Conservation (phyloP, 2,329 filamentous ascomycete species). For the Dothistroma pini region DNA sequence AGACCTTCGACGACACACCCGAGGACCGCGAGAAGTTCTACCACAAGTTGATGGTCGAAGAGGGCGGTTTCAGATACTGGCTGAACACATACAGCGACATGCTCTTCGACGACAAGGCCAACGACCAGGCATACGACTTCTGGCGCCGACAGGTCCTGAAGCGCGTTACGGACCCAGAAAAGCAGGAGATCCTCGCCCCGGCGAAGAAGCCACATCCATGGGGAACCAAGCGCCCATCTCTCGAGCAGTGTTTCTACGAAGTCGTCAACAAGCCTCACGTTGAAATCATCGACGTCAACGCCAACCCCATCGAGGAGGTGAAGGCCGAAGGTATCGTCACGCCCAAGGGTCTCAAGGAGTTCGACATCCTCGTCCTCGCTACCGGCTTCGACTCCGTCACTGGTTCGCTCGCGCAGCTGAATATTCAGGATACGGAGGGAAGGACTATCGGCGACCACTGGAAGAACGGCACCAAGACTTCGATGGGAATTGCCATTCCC, state of each 20-base stretch:
- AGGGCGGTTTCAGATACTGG: slow-evolving; percentile 44
- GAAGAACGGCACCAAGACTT: slow-evolving; percentile 41
- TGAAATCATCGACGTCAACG: slow-evolving; percentile 41
- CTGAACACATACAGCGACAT: slow-evolving; percentile 40
- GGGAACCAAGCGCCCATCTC: slow-evolving; percentile 42
- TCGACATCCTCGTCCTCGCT: slow-evolving; percentile 43
- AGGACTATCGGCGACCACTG: slow-evolving; percentile 43
- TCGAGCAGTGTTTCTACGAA: slow-evolving; percentile 47
- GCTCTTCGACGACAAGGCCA: slow-evolving; percentile 36
- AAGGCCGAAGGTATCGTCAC: slow-evolving; percentile 41
- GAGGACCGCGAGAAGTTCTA: slow-evolving; percentile 48
- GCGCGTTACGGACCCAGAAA: slow-evolving; percentile 49
- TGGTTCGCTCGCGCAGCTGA: slow-evolving; percentile 37
- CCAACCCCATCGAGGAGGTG: slow-evolving; percentile 39
- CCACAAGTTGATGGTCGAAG: slow-evolving; percentile 24
- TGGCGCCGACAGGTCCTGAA: slow-evolving; percentile 40
- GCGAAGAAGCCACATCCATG: slow-evolving; percentile 52
- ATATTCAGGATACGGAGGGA: slow-evolving; percentile 34
- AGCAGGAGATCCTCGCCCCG: slow-evolving; percentile 53
- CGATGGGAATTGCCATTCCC: slow-evolving; percentile 38
- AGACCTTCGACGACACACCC: slow-evolving; percentile 46
- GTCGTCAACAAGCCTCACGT: slow-evolving; percentile 41
- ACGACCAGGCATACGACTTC: slow-evolving; percentile 39
- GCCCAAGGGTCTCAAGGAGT: slow-evolving; percentile 40
- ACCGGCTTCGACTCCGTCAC: slow-evolving; percentile 44